phyloP scores from a whole-genome alignment of 179 eudicot species.

The Beta corolliflora region DNA sequence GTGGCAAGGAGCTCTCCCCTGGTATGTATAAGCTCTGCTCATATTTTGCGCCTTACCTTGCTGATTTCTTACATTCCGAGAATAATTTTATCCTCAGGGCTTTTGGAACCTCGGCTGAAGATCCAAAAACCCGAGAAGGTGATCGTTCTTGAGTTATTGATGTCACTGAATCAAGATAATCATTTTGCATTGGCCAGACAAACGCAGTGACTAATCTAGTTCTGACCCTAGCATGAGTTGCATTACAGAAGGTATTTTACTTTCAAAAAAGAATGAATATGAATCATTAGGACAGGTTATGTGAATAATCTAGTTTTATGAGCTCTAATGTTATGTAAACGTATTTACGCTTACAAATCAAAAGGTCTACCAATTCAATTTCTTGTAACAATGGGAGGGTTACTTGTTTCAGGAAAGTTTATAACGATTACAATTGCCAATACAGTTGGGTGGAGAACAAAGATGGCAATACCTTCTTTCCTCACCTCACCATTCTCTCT shows the following conservation, averaged over 20 bases:
- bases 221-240: not conserved
- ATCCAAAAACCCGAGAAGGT: conserved; percentile 51
- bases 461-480: too few species aligned
- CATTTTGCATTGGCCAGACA: conserved; percentile 70
- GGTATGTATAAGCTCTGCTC: conserved; percentile 40
- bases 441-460: too few species aligned
- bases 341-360: not conserved
- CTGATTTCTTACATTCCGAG: not conserved
- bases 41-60: not conserved
- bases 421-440: too few species aligned
- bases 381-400: not conserved
- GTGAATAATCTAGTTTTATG: not conserved
- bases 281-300: not conserved
- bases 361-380: not conserved
- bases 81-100: conserved; percentile 40
- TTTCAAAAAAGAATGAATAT: not conserved
- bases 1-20: conserved; percentile 66
- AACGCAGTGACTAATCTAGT: conserved; percentile 30
- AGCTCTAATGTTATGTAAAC: not conserved
- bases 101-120: conserved; percentile 64
- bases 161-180: conserved; percentile 57
- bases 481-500: too few species aligned
- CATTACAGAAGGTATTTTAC: not conserved
- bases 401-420: not conserved
- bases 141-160: conserved; percentile 65